Percentiles rank a stretch among this genome's conserved stretches.
phyloP scores from a whole-genome alignment of 2,329 filamentous ascomycete species.

The Penicillium digitatum region DNA sequence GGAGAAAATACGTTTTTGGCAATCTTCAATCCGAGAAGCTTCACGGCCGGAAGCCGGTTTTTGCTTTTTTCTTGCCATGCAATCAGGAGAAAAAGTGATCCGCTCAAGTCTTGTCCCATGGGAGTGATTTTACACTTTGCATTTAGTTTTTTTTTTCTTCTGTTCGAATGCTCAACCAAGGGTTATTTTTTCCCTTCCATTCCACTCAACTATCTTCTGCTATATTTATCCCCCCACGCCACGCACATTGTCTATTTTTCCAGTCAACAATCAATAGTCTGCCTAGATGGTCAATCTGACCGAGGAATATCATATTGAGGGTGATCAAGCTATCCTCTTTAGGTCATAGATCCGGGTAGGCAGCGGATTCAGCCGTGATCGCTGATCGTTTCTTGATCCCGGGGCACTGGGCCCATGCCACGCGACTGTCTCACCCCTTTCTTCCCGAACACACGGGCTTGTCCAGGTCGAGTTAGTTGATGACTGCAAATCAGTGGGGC shows the following conservation, averaged over 20 bases:
- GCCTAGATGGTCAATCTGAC: neutral
- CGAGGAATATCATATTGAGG: neutral
- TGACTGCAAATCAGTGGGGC: conserved; percentile 11
- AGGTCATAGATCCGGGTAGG: conserved; percentile 9
- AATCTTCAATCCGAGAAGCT: neutral
- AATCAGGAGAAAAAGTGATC: conserved; percentile 1
- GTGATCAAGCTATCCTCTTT: conserved; percentile 9
- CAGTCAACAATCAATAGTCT: conserved; percentile 3
- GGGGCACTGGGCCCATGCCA: conserved; percentile 11
- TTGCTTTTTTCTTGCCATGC: neutral
- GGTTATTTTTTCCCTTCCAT: neutral
- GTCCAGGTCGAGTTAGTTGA: neutral
- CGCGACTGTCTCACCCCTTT: conserved; percentile 13
- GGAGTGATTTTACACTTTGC: neutral
- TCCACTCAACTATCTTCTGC: neutral
- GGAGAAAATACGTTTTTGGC: neutral
- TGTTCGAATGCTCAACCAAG: neutral
- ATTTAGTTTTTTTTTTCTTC: neutral
- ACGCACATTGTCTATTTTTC: neutral
- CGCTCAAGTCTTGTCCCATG: neutral
- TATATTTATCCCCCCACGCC: neutral
- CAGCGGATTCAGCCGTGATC: conserved; percentile 13
- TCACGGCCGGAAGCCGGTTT: neutral
- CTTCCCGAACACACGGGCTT: neutral
- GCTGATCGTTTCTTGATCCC: conserved; percentile 8